Conservation (phyloP, 2,329 filamentous ascomycete genomes). For the Ophiostoma pallidulum region DNA sequence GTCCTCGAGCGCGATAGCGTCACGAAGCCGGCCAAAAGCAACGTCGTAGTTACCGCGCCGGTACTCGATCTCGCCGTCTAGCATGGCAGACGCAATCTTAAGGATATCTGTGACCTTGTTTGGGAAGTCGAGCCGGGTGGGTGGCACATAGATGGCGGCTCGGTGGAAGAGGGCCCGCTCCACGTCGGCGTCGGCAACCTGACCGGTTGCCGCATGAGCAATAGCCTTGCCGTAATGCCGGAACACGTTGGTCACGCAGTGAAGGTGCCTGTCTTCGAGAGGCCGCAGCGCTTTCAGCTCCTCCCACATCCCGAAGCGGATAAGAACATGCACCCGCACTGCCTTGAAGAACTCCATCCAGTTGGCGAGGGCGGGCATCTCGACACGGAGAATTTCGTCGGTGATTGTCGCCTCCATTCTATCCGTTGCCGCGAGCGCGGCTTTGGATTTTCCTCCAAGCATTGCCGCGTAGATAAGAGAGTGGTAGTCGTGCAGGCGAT, state of each 20-base stretch:
- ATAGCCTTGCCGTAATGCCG: slow-evolving; percentile 45
- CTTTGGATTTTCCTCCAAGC: slow-evolving; percentile 33
- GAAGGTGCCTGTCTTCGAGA: slow-evolving; percentile 37
- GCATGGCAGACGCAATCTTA: slow-evolving; percentile 36
- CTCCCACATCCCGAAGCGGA: slow-evolving; percentile 48
- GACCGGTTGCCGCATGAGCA: slow-evolving; percentile 38
- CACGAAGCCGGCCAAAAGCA: slow-evolving; percentile 40
- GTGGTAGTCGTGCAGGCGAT: slow-evolving; percentile 34
- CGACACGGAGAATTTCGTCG: slow-evolving; percentile 4
- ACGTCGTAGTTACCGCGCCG: slow-evolving; percentile 38
- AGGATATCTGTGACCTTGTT: slow-evolving; percentile 17
- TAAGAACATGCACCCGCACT: slow-evolving; percentile 43
- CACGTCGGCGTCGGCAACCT: slow-evolving; percentile 30
- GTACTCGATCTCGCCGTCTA: slow-evolving; percentile 51
- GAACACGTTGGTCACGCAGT: slow-evolving; percentile 46
- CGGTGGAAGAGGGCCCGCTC: slow-evolving; percentile 3
- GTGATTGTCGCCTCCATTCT: slow-evolving; percentile 9
- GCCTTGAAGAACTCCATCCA: slow-evolving; percentile 45
- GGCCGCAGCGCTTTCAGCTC: slow-evolving; percentile 37
- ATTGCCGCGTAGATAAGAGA: slow-evolving; percentile 29
- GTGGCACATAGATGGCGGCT: slow-evolving; percentile 27
- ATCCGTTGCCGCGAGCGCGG: neutral
- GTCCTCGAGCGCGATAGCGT: slow-evolving; percentile 41
- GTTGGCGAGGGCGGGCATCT: slow-evolving; percentile 42
- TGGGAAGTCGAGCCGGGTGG: slow-evolving; percentile 15